Conservation (phyloP, 768 basidiomycete genomes). For the Termitomyces eurrhizus region DNA sequence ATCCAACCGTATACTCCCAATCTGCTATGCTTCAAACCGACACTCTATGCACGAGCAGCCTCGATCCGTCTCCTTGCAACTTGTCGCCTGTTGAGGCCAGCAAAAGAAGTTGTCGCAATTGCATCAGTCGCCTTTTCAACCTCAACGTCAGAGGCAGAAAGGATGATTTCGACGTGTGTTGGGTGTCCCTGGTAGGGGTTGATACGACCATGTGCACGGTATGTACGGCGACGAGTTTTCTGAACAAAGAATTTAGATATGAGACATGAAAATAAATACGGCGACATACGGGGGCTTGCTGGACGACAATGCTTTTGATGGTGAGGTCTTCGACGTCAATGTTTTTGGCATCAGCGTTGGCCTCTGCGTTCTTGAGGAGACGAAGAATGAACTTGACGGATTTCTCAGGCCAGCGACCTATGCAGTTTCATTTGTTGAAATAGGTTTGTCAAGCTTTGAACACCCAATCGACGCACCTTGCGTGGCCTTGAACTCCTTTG, state of each 20-base stretch:
- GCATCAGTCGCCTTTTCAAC: conserved; percentile 94
- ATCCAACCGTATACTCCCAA: conserved; percentile 10
- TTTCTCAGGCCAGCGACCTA: conserved; percentile 99
- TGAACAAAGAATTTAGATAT: conserved; percentile 23
- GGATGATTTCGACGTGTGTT: conserved; percentile 93
- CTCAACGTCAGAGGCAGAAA: conserved; percentile 71
- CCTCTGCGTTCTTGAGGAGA: conserved; percentile 97
- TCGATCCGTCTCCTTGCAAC: conserved; percentile 85
- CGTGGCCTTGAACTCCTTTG: conserved; percentile 94
- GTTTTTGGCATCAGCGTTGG: conserved; percentile 98
- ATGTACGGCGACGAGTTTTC: conserved; percentile 99
- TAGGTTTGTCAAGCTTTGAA: background rate
- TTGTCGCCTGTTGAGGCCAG: conserved; percentile 81
- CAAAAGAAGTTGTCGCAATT: conserved; percentile 44
- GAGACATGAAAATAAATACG: background rate
- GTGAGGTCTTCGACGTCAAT: conserved; percentile 86
- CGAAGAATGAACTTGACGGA: conserved; percentile 93
- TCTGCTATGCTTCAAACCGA: background rate
- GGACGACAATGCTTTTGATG: conserved; percentile 97
- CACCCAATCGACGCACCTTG: conserved; percentile 62
- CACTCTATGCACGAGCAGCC: conserved; percentile 57
- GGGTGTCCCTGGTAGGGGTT: conserved; percentile 99
- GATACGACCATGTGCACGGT: conserved; percentile 96
- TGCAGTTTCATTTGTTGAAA: background rate
- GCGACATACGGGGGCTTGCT: conserved; percentile 90